Base-by-base conservation (phyloP, 352 stramenopile genomes). In the Phytophthora pinifolia region DNA sequence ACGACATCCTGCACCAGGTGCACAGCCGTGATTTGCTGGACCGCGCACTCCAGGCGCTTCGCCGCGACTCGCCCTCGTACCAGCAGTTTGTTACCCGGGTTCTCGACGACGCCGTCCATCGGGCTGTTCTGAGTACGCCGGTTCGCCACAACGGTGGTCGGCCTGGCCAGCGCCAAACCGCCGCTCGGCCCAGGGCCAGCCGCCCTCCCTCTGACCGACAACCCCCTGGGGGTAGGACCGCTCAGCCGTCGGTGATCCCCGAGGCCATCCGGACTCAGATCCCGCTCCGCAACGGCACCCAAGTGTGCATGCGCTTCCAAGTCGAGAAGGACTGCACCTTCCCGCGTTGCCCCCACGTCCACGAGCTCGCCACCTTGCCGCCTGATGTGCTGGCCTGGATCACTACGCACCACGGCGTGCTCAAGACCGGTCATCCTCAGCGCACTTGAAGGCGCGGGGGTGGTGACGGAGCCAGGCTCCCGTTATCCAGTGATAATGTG, bases 231-330 rank as follows among this genome's bases (percentile, higher is more conserved):
- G n/a, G n/a, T n/a, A n/a, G n/a, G n/a, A n/a, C n/a, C n/a, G n/a
- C n/a, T n/a, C n/a, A n/a, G n/a, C n/a, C n/a, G n/a, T n/a, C n/a
- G n/a, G n/a, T n/a, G n/a, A n/a, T n/a, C n/a, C n/a, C n/a, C n/a
- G n/a, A n/a, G n/a, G n/a, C n/a, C n/a, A n/a, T n/a, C n/a, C n/a
- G n/a, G n/a, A n/a, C n/a, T n/a, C n/a, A n/a, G n/a, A n/a, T n/a
- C n/a, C n/a, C n/a, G n/a, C n/a, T n/a, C n/a, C n/a, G n/a, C n/a
- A n/a, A n/a, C n/a, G n/a, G n/a, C n/a, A n/a, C n/a, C n/a, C n/a
- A n/a, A n/a, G 33, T 34, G n/a, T 46, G 36, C 13, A 15, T 47
- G 8, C 35, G 37, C 6, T 50, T 58, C 20, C 39, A 58, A 22
- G 44, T 32, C 3, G 13, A 37, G 22, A 43, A 44, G 2, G 22